phyloP scores from a whole-genome alignment of 2,329 filamentous ascomycete genomes.

The Cordyceps tenuipes region DNA sequence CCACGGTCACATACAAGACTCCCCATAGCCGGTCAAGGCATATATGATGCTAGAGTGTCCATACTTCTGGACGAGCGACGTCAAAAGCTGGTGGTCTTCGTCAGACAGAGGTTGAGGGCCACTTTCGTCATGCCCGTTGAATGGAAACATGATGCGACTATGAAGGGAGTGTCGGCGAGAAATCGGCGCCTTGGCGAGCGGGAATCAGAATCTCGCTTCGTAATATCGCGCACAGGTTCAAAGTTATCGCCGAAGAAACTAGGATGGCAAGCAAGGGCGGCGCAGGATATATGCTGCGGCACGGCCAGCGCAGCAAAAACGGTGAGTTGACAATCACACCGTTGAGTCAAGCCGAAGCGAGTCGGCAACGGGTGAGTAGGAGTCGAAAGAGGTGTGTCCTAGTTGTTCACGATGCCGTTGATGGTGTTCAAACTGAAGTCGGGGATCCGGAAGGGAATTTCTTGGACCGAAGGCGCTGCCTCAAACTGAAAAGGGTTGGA shows the following conservation, averaged over 20 bases:
- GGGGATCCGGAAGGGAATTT: background rate
- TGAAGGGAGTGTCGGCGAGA: conserved; percentile 1
- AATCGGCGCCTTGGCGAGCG: background rate
- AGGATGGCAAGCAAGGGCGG: background rate
- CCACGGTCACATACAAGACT: conserved; percentile 26
- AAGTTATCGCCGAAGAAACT: background rate
- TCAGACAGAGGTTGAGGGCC: conserved; percentile 28
- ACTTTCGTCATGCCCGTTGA: conserved; percentile 26
- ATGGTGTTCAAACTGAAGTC: background rate
- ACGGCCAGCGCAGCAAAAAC: background rate
- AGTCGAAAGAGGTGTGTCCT: background rate
- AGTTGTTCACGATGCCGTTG: background rate
- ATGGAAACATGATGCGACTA: conserved; percentile 26
- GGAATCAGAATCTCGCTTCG: background rate
- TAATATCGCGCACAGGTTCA: background rate
- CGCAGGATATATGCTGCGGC: background rate
- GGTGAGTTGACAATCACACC: background rate
- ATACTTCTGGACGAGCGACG: conserved; percentile 30
- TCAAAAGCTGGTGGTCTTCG: conserved; percentile 30
- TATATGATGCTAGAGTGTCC: conserved; percentile 30
- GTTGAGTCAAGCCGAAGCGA: conserved; percentile 6
- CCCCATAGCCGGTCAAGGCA: conserved; percentile 27
- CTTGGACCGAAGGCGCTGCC: conserved; percentile 5
- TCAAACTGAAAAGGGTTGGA: background rate
- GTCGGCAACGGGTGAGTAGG: conserved; percentile 5